A percentile compares a stretch with the other conserved stretches of the same genome.
Conservation (phyloP, 345 rosid species). For the Raphanus sativus region DNA sequence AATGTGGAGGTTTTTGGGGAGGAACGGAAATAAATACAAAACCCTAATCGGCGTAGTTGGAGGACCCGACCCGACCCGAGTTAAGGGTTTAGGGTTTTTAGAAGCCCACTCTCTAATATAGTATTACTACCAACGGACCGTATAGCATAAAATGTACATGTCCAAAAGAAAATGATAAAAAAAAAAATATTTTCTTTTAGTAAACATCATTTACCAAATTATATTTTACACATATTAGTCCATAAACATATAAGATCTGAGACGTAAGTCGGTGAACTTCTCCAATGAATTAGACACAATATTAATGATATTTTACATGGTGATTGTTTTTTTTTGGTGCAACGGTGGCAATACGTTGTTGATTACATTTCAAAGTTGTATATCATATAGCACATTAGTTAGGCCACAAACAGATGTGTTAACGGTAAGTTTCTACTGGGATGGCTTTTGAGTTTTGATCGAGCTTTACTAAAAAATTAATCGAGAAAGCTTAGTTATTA, state of each 20-base stretch:
- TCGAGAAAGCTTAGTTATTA: not conserved
- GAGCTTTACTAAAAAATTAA: not conserved
- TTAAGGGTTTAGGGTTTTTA: slow-evolving; percentile 27
- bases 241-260: not conserved
- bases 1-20: not conserved
- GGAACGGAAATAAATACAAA: not conserved
- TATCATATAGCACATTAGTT: too few species aligned
- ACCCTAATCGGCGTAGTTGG: slow-evolving; percentile 7
- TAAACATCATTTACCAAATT: not conserved
- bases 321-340: too few species aligned
- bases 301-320: not conserved
- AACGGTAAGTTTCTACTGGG: not conserved
- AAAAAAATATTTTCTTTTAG: not conserved
- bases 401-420: not conserved
- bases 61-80: not conserved
- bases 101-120: not conserved
- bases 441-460: not conserved
- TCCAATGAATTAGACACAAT: not conserved
- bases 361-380: not conserved
- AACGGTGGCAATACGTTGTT: not conserved
- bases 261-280: not conserved
- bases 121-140: not conserved
- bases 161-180: not conserved
- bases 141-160: not conserved
- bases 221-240: not conserved